Conservation (phyloP, 139 green algal species). For the Coccomyxa sp. region DNA sequence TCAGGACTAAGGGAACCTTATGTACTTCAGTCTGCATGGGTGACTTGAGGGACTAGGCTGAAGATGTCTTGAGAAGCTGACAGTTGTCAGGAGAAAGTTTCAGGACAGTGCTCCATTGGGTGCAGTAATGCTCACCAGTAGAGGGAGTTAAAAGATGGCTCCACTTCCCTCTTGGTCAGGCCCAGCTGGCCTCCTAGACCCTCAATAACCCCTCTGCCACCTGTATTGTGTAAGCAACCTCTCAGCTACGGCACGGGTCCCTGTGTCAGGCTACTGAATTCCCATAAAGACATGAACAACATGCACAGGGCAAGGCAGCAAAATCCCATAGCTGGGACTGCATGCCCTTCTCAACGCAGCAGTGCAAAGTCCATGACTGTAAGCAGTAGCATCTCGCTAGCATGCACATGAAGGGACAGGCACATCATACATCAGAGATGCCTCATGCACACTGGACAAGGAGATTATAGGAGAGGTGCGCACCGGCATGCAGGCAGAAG, state of each 20-base stretch:
- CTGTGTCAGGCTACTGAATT: too few species aligned
- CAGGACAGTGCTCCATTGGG: too few species aligned
- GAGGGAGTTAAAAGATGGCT: slow-evolving; percentile 50
- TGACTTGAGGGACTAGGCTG: too few species aligned
- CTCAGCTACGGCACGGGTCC: too few species aligned
- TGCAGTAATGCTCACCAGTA: slow-evolving; percentile 77
- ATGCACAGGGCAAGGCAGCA: not conserved
- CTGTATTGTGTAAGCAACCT: slow-evolving; percentile 14
- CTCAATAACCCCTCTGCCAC: slow-evolving; percentile 75
- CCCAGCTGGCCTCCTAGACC: slow-evolving; percentile 69
- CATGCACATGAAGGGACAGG: not conserved
- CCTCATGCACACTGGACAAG: not conserved
- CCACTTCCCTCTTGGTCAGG: slow-evolving; percentile 38
- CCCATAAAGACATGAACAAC: too few species aligned
- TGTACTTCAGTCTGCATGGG: too few species aligned
- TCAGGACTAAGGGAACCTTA: too few species aligned
- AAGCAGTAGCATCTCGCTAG: not conserved
- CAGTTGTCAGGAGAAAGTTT: too few species aligned
- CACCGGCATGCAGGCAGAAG: slow-evolving; percentile 76
- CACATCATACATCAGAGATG: not conserved
- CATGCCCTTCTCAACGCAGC: not conserved
- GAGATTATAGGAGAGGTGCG: not conserved
- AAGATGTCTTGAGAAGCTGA: too few species aligned
- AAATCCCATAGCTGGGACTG: not conserved
- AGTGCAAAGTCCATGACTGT: not conserved